Conservation (phyloP, 225 moss, liverwort and hornwort species). For the Physcomitrellopsis africana region DNA sequence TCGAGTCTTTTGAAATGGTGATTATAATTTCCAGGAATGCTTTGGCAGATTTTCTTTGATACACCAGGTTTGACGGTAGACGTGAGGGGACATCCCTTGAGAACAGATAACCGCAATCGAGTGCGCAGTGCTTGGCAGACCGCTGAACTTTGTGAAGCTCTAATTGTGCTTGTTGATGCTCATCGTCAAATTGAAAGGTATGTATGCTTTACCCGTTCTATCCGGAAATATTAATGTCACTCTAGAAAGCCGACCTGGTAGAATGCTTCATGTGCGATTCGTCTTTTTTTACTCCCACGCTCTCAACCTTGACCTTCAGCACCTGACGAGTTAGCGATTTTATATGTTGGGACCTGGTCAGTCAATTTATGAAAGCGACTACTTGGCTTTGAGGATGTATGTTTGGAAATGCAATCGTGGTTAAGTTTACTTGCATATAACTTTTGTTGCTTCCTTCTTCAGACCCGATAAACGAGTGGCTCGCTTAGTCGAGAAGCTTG, state of each 20-base stretch:
- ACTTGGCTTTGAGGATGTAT: background rate
- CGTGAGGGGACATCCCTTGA: constrained; percentile 84
- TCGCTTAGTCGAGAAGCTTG: constrained; percentile 88
- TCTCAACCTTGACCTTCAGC: constrained; percentile 7
- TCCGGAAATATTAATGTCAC: background rate
- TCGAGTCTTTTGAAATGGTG: constrained; percentile 15
- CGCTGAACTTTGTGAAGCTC: constrained; percentile 84
- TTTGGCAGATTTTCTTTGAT: constrained; percentile 87
- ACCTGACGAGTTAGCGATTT: background rate
- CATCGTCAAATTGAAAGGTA: constrained; percentile 91
- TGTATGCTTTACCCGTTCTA: constrained; percentile 2
- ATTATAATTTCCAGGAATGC: constrained; percentile 30
- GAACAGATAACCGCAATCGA: constrained; percentile 78
- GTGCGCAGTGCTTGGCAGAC: constrained; percentile 94
- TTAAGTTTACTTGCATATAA: constrained; percentile 26
- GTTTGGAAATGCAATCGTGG: constrained; percentile 8
- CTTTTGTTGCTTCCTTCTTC: constrained; percentile 30
- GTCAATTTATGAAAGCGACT: constrained; percentile 1
- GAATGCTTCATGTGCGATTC: background rate
- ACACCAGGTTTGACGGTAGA: constrained; percentile 95
- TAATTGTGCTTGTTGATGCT: constrained; percentile 93
- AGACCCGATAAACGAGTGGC: constrained; percentile 91
- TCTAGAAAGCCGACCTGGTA: constrained; percentile 4
- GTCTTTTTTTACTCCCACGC: background rate
- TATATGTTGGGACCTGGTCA: constrained; percentile 7